Evolutionary conservation across 2,329 filamentous ascomycete genomes (phyloP), one percentile per base, ranked within the genome.

Genomic region (Penicillium brasilianum): DNA sequence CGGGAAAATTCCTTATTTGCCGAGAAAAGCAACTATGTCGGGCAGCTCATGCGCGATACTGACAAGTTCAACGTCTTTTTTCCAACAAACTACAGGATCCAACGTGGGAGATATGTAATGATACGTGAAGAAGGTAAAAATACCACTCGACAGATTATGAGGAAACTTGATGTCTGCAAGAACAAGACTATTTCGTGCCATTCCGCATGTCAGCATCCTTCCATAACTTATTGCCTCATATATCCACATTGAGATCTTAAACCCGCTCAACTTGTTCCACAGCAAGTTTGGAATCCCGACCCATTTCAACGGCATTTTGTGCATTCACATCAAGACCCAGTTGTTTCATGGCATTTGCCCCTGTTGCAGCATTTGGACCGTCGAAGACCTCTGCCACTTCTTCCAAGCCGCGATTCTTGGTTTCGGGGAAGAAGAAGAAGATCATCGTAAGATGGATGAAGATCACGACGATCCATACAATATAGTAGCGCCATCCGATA

Each of bases 381-480:
- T 55, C 53, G n/a, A 55, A 55, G 2, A 55, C 36, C n/a, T 55
- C 49, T 25, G 61, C 64, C 5, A 68, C 62, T 36, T 68, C 66
- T 30, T 68, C 66, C 18, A 68, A 20, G 4, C 58, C 59, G 20
- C 57, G 58, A 3, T 61, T 61, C 28, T 66, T 68, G 4, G 66
- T 68, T 49, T 68, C 66, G 0, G 66, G 64, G 30, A 66, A 68
- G n/a, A 65, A 66, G 43, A 66, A 53, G 36, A 34, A 68, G 4
- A 65, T 61, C 1, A 61, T n/a, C 1, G 32, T 30, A 10, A 59
- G 60, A 2, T 57, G 49, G 1, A 61, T 34, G 0, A 30, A 49
- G 1, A 63, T 54, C 2, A 58, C 43, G 22, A 44, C 46, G 39
- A 61, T 60, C 59, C 60, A 66, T 9, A 66, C 64, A 2, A 66